Evolutionary conservation across 176 grass and related monocot genomes (phyloP).

Genomic region (Aegilops tauschii): DNA sequence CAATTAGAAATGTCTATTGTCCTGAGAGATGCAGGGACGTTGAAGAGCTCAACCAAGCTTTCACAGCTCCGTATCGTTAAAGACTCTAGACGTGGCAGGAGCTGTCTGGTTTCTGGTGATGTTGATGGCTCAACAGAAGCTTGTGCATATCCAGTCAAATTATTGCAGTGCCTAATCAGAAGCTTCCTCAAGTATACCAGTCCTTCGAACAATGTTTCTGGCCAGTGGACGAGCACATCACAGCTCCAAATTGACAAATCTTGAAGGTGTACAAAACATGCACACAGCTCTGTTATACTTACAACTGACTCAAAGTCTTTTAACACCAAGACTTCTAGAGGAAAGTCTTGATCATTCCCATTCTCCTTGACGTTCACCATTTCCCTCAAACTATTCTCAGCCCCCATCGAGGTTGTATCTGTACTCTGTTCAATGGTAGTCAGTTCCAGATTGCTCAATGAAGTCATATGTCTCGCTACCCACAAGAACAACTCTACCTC

Average conservation of each 20-base stretch:
- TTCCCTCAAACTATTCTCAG: too few relatives aligned
- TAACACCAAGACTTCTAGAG: too few relatives aligned
- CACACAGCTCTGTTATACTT: neutral
- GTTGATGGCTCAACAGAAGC: neutral
- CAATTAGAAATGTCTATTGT: rapidly evolving
- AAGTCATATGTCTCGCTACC: neutral
- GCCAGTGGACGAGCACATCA: neutral
- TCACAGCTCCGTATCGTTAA: rapidly evolving
- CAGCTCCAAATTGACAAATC: rapidly evolving
- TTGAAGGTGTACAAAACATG: neutral
- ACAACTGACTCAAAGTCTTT: too few relatives aligned
- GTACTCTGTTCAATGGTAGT: too few relatives aligned
- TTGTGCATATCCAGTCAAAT: neutral
- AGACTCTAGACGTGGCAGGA: neutral
- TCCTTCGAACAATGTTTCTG: neutral
- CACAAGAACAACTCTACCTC: neutral
- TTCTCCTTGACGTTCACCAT: too few relatives aligned
- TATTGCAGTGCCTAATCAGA: rapidly evolving
- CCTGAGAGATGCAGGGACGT: neutral
- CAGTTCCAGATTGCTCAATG: neutral
- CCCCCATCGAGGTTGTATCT: neutral
- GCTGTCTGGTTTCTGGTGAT: neutral
- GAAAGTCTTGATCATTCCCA: too few relatives aligned
- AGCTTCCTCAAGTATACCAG: neutral
- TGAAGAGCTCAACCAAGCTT: neutral